Percentiles rank a stretch among this genome's conserved stretches.
Evolutionary conservation across 805 yeast species (phyloP).

Genomic region (Sungouiella thailandica): DNA sequence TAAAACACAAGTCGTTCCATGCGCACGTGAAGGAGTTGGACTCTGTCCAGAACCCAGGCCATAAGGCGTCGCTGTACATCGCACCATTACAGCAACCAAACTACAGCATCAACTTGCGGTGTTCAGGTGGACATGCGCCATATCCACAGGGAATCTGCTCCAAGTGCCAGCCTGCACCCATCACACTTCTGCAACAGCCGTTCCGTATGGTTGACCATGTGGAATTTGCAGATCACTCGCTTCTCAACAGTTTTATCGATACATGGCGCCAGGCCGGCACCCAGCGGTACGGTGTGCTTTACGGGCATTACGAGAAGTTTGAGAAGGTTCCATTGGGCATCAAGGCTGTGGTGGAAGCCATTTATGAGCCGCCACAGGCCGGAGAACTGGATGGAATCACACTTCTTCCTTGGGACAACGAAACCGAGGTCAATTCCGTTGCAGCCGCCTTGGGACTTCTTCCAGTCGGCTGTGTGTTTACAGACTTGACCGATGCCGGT

Average conservation of each 20-base stretch:
- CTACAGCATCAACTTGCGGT: constrained; percentile 57
- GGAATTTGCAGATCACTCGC: constrained; percentile 71
- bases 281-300: constrained; percentile 81
- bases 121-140: constrained; percentile 80
- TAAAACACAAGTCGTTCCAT: constrained; percentile 86
- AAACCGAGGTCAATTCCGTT: constrained; percentile 45
- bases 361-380: constrained; percentile 87
- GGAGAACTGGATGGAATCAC: constrained; percentile 85
- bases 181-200: constrained; percentile 82
- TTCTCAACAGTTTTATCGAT: constrained; percentile 81
- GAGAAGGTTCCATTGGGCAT: constrained; percentile 88
- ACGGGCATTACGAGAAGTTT: constrained; percentile 76
- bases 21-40: constrained; percentile 73
- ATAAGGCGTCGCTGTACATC: constrained; percentile 58
- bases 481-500: constrained; percentile 88
- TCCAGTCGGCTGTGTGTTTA: constrained; percentile 80
- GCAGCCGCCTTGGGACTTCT: constrained; percentile 57
- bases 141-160: constrained; percentile 96
- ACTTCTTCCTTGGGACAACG: constrained; percentile 51
- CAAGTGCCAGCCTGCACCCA: constrained; percentile 94
- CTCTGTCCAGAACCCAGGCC: constrained; percentile 58
- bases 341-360: constrained; percentile 90
- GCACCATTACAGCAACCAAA: constrained; percentile 73
- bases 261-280: constrained; percentile 86
- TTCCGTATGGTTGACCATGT: constrained; percentile 98